Conservation (phyloP, 1,139 yeast species). For the Magnusiomyces sp. region DNA sequence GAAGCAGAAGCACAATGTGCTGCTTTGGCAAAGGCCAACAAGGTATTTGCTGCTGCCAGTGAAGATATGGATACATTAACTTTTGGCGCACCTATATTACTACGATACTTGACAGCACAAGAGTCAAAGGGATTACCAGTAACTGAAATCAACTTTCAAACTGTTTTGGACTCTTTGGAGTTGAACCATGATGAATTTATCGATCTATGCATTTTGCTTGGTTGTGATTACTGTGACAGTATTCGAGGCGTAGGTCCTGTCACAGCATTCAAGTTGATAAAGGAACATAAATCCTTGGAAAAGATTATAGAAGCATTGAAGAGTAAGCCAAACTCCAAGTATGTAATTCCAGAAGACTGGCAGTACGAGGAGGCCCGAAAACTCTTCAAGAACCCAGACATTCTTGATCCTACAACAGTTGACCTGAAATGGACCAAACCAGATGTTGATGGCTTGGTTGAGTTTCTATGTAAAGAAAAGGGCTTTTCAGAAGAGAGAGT, state of each 20-base stretch:
- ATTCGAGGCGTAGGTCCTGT: slow-evolving; percentile 94
- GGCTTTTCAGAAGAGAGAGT: slow-evolving; percentile 93
- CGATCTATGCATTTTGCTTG: slow-evolving; percentile 84
- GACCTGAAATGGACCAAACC: slow-evolving; percentile 62
- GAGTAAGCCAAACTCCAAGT: slow-evolving; percentile 56
- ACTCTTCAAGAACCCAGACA: slow-evolving; percentile 75
- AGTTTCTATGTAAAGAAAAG: slow-evolving; percentile 63
- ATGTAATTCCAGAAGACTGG: slow-evolving; percentile 90
- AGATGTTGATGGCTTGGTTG: slow-evolving; percentile 62
- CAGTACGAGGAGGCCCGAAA: slow-evolving; percentile 84
- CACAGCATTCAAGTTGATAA: slow-evolving; percentile 80
- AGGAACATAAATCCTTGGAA: slow-evolving; percentile 76
- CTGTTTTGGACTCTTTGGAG: slow-evolving; percentile 68
- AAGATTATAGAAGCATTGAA: slow-evolving; percentile 59
- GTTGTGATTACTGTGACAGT: slow-evolving; percentile 96
- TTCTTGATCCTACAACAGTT: slow-evolving; percentile 49
- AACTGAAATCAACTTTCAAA: slow-evolving; percentile 64
- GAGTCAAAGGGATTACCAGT: slow-evolving; percentile 92
- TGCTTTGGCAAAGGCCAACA: slow-evolving; percentile 72
- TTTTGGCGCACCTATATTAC: slow-evolving; percentile 72
- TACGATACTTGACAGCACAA: slow-evolving; percentile 86
- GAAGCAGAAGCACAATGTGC: slow-evolving; percentile 99
- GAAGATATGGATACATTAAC: slow-evolving; percentile 99
- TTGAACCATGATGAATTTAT: slow-evolving; percentile 67
- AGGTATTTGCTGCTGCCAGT: slow-evolving; percentile 91